A percentile compares a stretch with the other conserved stretches of the same genome.
Conservation (phyloP, 352 stramenopile species). For the Ochromonadaceae sp. region DNA sequence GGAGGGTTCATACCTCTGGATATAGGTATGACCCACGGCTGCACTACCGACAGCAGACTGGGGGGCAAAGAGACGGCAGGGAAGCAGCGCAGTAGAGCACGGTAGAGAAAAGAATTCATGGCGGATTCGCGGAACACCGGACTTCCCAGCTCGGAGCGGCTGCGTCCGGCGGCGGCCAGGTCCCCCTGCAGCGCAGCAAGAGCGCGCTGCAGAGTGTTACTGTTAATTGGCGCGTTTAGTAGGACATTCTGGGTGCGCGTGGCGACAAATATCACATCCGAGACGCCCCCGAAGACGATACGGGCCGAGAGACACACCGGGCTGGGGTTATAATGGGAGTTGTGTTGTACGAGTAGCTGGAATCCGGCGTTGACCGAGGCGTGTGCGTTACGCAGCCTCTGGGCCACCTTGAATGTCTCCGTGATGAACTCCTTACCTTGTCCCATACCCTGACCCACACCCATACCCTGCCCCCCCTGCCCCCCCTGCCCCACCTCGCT, state of each 20-base stretch:
- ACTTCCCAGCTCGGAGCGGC: background rate
- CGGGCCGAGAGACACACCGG: constrained; percentile 2
- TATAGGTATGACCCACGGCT: background rate
- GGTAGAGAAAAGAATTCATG: constrained; percentile 3
- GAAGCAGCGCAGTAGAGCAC: background rate
- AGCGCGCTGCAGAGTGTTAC: background rate
- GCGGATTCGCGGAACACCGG: background rate
- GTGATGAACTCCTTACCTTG: constrained; percentile 15
- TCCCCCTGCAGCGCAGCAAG: background rate
- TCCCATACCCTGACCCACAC: too few species aligned
- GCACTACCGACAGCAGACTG: background rate
- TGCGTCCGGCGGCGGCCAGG: background rate
- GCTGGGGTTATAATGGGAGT: background rate
- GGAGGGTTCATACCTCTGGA: background rate
- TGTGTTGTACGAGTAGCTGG: background rate
- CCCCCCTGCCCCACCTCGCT: too few species aligned
- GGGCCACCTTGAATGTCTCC: constrained; percentile 39
- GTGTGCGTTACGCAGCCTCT: constrained; percentile 40
- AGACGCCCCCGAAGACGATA: constrained; percentile 35
- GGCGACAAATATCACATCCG: background rate
- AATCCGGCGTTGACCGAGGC: constrained; percentile 37
- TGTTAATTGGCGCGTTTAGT: background rate
- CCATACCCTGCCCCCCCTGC: too few species aligned
- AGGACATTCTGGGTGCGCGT: background rate
- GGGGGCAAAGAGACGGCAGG: background rate